phyloP scores from a whole-genome alignment of 768 basidiomycete genomes.

The Tylopilus felleus region DNA sequence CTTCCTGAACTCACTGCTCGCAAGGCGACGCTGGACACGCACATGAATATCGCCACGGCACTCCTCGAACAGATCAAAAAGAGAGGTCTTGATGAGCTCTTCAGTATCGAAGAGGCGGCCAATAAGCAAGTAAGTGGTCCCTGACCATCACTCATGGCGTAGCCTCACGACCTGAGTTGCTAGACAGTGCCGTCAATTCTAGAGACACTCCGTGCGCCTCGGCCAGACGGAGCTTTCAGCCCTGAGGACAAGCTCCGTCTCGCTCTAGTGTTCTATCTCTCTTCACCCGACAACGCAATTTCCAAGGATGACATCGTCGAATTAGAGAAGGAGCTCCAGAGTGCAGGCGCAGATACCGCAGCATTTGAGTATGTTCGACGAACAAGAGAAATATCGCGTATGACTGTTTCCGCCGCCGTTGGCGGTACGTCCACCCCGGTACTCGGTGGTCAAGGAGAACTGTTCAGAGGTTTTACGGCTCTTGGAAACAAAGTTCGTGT shows the following conservation, averaged over 20 bases:
- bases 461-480: slow-evolving; percentile 92
- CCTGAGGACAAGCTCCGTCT: slow-evolving; percentile 88
- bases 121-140: slow-evolving; percentile 63
- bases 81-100: slow-evolving; percentile 93
- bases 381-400: slow-evolving; percentile 86
- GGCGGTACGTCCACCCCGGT: slow-evolving; percentile 65
- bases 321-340: slow-evolving; percentile 82
- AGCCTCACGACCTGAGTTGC: not conserved
- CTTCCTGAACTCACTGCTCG: slow-evolving; percentile 95
- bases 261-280: slow-evolving; percentile 93
- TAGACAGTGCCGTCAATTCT: slow-evolving; percentile 79
- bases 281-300: slow-evolving; percentile 73
- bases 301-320: slow-evolving; percentile 87
- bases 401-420: slow-evolving; percentile 71
- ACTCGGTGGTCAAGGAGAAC: slow-evolving; percentile 73
- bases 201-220: slow-evolving; percentile 76
- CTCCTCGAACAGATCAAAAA: slow-evolving; percentile 93
- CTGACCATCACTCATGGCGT: not conserved
- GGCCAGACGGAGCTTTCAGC: slow-evolving; percentile 62
- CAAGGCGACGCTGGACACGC: slow-evolving; percentile 94
- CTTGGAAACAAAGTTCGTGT: slow-evolving; percentile 77
- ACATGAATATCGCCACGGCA: slow-evolving; percentile 99
- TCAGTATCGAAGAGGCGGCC: slow-evolving; percentile 91
- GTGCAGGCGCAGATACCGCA: slow-evolving; percentile 71
- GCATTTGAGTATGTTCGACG: slow-evolving; percentile 93